A percentile compares a stretch with the other conserved stretches of the same genome.
These are phyloP conservation scores for Phytophthora multivora DNA, from an alignment of 352 stramenopile species.

Conservation along the genomic window DNA sequence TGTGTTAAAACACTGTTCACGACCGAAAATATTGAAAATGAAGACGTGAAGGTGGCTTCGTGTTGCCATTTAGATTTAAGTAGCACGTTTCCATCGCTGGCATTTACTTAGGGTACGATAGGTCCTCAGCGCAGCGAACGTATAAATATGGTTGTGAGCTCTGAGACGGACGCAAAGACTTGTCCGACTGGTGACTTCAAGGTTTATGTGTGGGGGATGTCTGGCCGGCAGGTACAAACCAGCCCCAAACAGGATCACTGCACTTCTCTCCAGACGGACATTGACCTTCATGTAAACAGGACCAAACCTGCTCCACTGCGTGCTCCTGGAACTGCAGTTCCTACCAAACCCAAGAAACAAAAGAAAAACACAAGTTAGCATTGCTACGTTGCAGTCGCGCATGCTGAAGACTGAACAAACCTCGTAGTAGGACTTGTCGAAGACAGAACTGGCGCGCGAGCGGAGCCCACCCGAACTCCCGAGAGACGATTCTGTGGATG, in stretches of 20 bases:
- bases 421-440: slow-evolving; percentile 43
- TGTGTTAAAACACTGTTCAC: slow-evolving; percentile 11
- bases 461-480: slow-evolving; percentile 35
- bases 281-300: slow-evolving; percentile 39
- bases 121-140: slow-evolving; percentile 8
- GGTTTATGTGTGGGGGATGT: slow-evolving; percentile 26
- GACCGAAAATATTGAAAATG: slow-evolving; percentile 10
- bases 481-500: slow-evolving; percentile 36
- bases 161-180: not conserved
- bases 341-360: slow-evolving; percentile 11
- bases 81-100: too few species aligned
- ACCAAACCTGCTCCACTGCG: slow-evolving; percentile 27
- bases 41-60: not conserved
- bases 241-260: slow-evolving; percentile 68
- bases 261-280: slow-evolving; percentile 41
- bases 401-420: slow-evolving; percentile 19
- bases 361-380: slow-evolving; percentile 16
- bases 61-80: not conserved
- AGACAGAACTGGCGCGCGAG: slow-evolving; percentile 44
- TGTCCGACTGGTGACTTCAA: slow-evolving; percentile 7
- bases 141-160: slow-evolving; percentile 33
- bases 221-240: slow-evolving; percentile 48
- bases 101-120: too few species aligned
- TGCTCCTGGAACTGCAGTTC: slow-evolving; percentile 26
- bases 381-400: not conserved